phyloP scores from a whole-genome alignment of 495 filamentous ascomycete species.

The Xeromyces bisporus region DNA sequence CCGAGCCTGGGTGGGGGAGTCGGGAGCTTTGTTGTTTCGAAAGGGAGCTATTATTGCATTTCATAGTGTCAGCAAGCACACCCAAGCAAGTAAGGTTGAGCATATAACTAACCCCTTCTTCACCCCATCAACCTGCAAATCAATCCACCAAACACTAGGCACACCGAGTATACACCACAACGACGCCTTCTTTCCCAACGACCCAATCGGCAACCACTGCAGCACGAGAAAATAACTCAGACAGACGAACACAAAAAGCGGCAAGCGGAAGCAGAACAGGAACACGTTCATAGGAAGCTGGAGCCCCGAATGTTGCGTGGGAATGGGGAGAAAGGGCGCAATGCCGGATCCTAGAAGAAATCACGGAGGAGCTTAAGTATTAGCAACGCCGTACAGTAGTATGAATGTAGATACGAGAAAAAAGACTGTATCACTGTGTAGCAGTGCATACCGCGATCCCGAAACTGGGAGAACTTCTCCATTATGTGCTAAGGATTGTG shows the following conservation, averaged over 20 bases:
- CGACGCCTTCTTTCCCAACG: slow-evolving; percentile 58
- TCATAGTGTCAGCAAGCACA: too few species aligned
- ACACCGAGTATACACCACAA: slow-evolving; percentile 75
- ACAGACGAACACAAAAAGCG: slow-evolving; percentile 52
- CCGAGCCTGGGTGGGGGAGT: slow-evolving; percentile 54
- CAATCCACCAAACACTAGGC: slow-evolving; percentile 93
- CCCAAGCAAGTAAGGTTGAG: too few species aligned
- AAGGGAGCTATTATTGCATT: slow-evolving; percentile 25
- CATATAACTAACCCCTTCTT: slow-evolving; percentile 49
- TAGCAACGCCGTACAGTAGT: too few species aligned
- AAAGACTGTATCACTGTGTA: too few species aligned
- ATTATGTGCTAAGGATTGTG: slow-evolving; percentile 36
- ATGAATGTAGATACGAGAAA: too few species aligned
- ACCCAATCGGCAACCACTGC: slow-evolving; percentile 75
- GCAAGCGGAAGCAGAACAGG: slow-evolving; percentile 66
- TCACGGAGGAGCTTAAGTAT: too few species aligned
- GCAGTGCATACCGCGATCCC: slow-evolving; percentile 78
- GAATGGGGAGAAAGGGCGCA: slow-evolving; percentile 79
- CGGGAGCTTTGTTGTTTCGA: slow-evolving; percentile 44
- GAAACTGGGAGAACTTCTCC: slow-evolving; percentile 96
- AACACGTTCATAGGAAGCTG: slow-evolving; percentile 46
- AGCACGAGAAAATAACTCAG: slow-evolving; percentile 62
- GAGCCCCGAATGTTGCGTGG: slow-evolving; percentile 39
- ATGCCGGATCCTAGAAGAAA: slow-evolving; percentile 65
- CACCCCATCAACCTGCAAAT: slow-evolving; percentile 89